phyloP scores from a whole-genome alignment of 768 basidiomycete genomes.

The Calocybe cyanea region DNA sequence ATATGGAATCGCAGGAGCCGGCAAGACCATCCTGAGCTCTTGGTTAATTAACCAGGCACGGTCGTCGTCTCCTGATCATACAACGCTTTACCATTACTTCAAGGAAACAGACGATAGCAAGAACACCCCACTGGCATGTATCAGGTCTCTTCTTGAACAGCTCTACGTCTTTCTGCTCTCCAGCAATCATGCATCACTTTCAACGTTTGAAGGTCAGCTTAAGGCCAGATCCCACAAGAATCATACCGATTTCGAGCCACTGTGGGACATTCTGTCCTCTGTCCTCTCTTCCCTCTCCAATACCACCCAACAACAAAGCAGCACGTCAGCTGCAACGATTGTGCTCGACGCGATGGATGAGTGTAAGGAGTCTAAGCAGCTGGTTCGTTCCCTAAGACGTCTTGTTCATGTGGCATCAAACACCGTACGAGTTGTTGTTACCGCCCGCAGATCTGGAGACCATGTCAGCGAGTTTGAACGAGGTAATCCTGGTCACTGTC shows the following conservation, averaged over 20 bases:
- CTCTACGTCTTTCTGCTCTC: neutral
- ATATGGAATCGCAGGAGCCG: constrained; percentile 1
- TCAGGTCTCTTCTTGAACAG: constrained; percentile 1
- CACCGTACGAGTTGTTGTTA: neutral
- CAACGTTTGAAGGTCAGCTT: too few relatives aligned
- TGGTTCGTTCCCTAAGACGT: neutral
- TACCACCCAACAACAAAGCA: neutral
- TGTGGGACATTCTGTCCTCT: too few relatives aligned
- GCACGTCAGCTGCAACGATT: neutral
- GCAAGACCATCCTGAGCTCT: constrained; percentile 6
- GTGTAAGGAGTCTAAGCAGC: constrained; percentile 4
- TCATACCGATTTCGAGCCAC: neutral
- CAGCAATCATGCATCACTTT: neutral
- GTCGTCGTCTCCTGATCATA: neutral
- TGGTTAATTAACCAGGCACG: neutral
- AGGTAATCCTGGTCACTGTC: too few relatives aligned
- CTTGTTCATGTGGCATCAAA: neutral
- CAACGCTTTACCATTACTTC: too few relatives aligned
- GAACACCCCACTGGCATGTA: neutral
- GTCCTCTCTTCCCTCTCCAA: neutral
- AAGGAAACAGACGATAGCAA: too few relatives aligned
- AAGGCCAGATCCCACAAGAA: too few relatives aligned
- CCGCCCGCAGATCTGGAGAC: constrained; percentile 4
- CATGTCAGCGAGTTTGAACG: constrained; percentile 3
- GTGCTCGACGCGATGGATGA: constrained; percentile 7